Base-by-base conservation (phyloP, 768 basidiomycete species). In the Phanerochaete sordida region DNA sequence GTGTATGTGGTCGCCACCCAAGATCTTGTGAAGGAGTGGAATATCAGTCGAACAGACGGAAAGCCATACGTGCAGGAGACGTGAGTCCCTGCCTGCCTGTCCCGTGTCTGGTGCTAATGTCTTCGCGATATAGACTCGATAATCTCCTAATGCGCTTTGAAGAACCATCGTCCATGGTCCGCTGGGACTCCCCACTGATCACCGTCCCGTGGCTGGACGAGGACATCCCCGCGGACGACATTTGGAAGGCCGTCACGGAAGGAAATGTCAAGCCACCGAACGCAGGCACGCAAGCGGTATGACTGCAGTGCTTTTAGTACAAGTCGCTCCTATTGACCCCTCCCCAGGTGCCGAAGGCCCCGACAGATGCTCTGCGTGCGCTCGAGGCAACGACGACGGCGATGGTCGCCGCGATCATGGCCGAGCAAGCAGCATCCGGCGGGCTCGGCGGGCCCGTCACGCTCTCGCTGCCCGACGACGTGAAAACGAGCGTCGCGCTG, bases 141-240 rank as follows among this genome's bases (percentile, higher is more conserved):
- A 95, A 93, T 70, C 83, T 99, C 2, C 73, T 98, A 35, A 78
- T 88, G 68, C 81, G 96, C 53, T 98, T 87, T 66, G 97, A 99
- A 75, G 97, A 98, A 67, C 97, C 97, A 0, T 95, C 93, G 0
- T 95, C 95, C 3, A 95, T 95, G 90, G 95, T 92, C n/a, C 85
- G 96, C 51, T 99, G 96, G 96, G 96, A 99, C 72, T 91, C 96
- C 0, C 96, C 97, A 0, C 81, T 98, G 44, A 91, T 97, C 71
- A 93, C 91, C 1, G 75, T 97, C 1, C 75, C 86, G 3, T 93
- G 88, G 83, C 80, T 83, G 28, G 93, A 94, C 61, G 77, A 83
- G 16, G 77, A 79, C 28, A 71, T 88, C 9, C 88, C 91, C 3
- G 79, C 78, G 15, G 79, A 85, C 8, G 81, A 83, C 16, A 89